Conservation (phyloP, 768 basidiomycete genomes). For the Hirschioporus abietinus region DNA sequence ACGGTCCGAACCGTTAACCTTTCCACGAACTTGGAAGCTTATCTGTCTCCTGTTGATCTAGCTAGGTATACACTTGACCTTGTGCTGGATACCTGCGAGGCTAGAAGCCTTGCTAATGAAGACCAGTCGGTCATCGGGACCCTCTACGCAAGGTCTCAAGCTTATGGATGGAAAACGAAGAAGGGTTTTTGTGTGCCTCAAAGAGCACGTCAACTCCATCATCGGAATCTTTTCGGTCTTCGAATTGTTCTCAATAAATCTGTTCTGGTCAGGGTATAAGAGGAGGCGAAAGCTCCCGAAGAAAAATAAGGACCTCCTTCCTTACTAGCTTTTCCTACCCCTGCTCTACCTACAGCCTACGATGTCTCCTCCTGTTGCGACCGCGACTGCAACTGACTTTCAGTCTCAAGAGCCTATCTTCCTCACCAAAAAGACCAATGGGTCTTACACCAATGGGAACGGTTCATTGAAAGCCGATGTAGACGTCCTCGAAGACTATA, state of each 20-base stretch:
- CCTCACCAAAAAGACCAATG: not conserved
- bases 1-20: not conserved
- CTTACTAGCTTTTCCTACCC: not conserved
- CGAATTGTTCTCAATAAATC: not conserved
- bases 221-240: not conserved
- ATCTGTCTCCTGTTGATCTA: not conserved
- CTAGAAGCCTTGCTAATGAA: not conserved
- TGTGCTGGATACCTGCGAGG: not conserved
- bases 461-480: constrained; percentile 14
- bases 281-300: not conserved
- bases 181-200: too few relatives aligned
- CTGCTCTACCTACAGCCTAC: not conserved
- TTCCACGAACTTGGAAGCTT: not conserved
- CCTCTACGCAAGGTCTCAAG: too few relatives aligned
- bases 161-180: too few relatives aligned
- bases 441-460: not conserved
- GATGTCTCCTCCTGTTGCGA: not conserved
- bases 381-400: not conserved
- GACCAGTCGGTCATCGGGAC: too few relatives aligned
- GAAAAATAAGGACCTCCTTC: not conserved
- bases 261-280: not conserved
- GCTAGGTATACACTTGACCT: not conserved
- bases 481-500: constrained; percentile 48
- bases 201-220: not conserved
- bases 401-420: not conserved